These are phyloP conservation scores for Pythium angustatum DNA, from an alignment of 352 stramenopile genomes.

Conservation along the genomic window DNA sequence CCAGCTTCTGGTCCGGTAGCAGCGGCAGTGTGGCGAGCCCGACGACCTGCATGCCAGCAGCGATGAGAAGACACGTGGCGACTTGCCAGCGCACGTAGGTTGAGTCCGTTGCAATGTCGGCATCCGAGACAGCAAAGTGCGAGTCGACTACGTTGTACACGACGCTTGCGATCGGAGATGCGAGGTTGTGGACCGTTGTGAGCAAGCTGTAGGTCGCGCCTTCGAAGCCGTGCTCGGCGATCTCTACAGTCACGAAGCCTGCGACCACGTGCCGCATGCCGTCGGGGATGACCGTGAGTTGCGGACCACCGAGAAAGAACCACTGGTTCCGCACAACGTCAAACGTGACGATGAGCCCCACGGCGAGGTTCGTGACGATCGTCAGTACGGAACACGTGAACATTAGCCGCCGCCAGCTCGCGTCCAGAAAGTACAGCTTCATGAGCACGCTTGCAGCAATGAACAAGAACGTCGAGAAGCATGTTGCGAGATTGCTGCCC, in stretches of 20 bases:
- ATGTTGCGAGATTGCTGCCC: conserved; percentile 54
- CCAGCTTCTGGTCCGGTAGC: conserved; percentile 62
- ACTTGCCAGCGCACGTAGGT: conserved; percentile 61
- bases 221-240: conserved; percentile 74
- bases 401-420: conserved; percentile 63
- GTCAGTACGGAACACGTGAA: conserved; percentile 45
- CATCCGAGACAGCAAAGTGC: conserved; percentile 59
- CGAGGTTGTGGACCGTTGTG: conserved; percentile 67
- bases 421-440: conserved; percentile 58
- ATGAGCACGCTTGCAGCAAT: conserved; percentile 57
- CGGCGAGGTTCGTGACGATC: conserved; percentile 43
- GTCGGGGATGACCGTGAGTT: conserved; percentile 57
- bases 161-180: conserved; percentile 51
- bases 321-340: conserved; percentile 64
- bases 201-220: conserved; percentile 62
- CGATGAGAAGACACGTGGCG: conserved; percentile 55
- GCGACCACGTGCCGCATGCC: conserved; percentile 63
- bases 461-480: conserved; percentile 51
- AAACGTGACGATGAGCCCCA: conserved; percentile 56
- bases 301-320: conserved; percentile 67
- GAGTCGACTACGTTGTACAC: conserved; percentile 57
- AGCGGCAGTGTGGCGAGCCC: conserved; percentile 50
- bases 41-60: conserved; percentile 44
- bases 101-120: conserved; percentile 59
- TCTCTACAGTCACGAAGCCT: conserved; percentile 68